Percentiles rank a stretch among this genome's conserved stretches.
These are phyloP conservation scores for Linum lewisii DNA, from an alignment of 345 rosid species.

Conservation along the genomic window DNA sequence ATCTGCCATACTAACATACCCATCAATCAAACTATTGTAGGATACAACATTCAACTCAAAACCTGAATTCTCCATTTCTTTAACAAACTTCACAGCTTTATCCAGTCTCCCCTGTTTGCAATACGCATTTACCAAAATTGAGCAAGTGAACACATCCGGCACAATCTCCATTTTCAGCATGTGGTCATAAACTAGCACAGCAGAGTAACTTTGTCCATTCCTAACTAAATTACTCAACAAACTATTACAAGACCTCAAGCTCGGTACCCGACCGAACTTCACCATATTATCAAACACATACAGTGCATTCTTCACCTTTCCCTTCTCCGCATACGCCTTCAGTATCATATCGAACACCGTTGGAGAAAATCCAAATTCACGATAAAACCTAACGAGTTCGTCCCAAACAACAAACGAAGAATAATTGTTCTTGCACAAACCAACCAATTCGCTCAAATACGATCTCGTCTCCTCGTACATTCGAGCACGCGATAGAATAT, in stretches of 20 bases:
- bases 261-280: conserved; percentile 43
- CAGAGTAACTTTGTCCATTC: conserved; percentile 37
- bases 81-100: conserved; percentile 41
- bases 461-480: conserved; percentile 52
- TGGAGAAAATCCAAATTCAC: conserved; percentile 50
- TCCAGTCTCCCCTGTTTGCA: conserved; percentile 46
- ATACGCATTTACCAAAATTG: conserved; percentile 63
- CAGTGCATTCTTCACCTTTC: conserved; percentile 55
- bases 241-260: conserved; percentile 61
- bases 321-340: conserved; percentile 54
- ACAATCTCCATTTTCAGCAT: conserved; percentile 48
- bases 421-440: conserved; percentile 36
- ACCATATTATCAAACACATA: conserved; percentile 88
- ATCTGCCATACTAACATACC: conserved; percentile 53
- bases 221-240: conserved; percentile 59
- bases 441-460: conserved; percentile 40
- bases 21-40: conserved; percentile 69
- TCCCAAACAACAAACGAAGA: conserved; percentile 40
- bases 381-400: conserved; percentile 44
- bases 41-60: conserved; percentile 56
- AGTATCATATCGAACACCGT: conserved; percentile 74
- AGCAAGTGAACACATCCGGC: conserved; percentile 66
- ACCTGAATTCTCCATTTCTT: conserved; percentile 38
- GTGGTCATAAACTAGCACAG: conserved; percentile 61
- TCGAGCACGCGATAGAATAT: conserved; percentile 67